Percentiles rank a stretch among this genome's conserved stretches.
Conservation (phyloP, 2,329 filamentous ascomycete species). For the Helotiales sp. region DNA sequence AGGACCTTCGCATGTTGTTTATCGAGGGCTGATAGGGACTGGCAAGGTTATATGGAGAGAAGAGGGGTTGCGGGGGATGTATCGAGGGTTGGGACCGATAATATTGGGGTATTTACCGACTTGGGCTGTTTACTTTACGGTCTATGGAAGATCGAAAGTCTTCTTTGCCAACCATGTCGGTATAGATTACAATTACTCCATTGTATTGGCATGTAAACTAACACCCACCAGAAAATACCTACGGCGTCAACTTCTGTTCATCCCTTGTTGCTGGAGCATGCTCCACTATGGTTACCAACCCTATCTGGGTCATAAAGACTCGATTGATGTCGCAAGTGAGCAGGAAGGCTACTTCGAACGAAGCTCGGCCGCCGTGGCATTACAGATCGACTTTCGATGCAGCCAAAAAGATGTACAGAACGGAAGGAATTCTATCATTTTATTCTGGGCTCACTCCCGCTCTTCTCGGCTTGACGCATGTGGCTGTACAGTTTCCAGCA, state of each 20-base stretch:
- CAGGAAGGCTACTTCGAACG: constrained; percentile 55
- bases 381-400: constrained; percentile 90
- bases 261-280: constrained; percentile 90
- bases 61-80: constrained; percentile 89
- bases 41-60: constrained; percentile 83
- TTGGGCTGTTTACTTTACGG: constrained; percentile 97
- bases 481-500: constrained; percentile 94
- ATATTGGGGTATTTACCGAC: constrained; percentile 94
- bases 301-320: constrained; percentile 99
- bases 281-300: constrained; percentile 93
- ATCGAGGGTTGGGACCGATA: constrained; percentile 91
- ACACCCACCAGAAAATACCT: constrained; percentile 68
- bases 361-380: constrained; percentile 78
- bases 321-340: constrained; percentile 93
- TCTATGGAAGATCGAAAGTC: constrained; percentile 89
- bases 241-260: constrained; percentile 83
- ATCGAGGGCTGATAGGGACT: constrained; percentile 86
- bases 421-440: constrained; percentile 87
- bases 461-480: constrained; percentile 88
- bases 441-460: constrained; percentile 95
- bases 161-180: constrained; percentile 71
- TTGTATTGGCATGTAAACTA: neutral
- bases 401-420: constrained; percentile 92
- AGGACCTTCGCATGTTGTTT: constrained; percentile 58
- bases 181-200: constrained; percentile 42